Conservation (phyloP, 108 stramenopile genomes). For the Skeletonema marinoi region DNA sequence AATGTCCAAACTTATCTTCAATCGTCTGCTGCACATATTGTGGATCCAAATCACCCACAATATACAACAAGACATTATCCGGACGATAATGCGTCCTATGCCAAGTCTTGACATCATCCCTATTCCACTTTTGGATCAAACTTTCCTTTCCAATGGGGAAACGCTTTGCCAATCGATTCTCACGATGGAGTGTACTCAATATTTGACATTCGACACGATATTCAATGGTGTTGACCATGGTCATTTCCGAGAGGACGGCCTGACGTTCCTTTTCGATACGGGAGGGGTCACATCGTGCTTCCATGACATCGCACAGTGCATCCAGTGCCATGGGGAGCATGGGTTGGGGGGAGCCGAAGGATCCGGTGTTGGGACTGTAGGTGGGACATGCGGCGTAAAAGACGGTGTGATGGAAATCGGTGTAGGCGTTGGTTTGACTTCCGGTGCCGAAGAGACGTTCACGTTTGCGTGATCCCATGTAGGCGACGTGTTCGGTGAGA, state of each 20-base stretch:
- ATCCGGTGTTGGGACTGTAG: slow-evolving; percentile 52
- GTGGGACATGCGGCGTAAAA: slow-evolving; percentile 97
- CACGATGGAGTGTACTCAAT: slow-evolving; percentile 91
- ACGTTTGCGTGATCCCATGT: slow-evolving; percentile 97
- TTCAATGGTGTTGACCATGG: slow-evolving; percentile 97
- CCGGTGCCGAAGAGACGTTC: slow-evolving; percentile 96
- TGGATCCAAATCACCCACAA: slow-evolving; percentile 94
- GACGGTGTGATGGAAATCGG: slow-evolving; percentile 99
- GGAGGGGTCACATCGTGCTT: slow-evolving; percentile 88
- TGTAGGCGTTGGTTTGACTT: slow-evolving; percentile 96
- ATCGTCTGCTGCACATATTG: slow-evolving; percentile 81
- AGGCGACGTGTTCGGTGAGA: slow-evolving; percentile 97
- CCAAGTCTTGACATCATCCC: slow-evolving; percentile 94
- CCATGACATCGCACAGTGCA: slow-evolving; percentile 95
- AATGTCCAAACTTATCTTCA: slow-evolving; percentile 85
- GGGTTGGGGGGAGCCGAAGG: slow-evolving; percentile 40
- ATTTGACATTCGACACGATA: slow-evolving; percentile 99
- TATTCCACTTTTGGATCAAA: slow-evolving; percentile 89
- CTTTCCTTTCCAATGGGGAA: slow-evolving; percentile 98
- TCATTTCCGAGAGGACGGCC: slow-evolving; percentile 95
- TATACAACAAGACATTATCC: slow-evolving; percentile 96
- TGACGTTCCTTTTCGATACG: slow-evolving; percentile 97
- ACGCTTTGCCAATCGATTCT: slow-evolving; percentile 94
- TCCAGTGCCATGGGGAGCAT: slow-evolving; percentile 97
- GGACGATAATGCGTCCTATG: slow-evolving; percentile 97